These are phyloP conservation scores for Betula pendula DNA, from an alignment of 306 rosid genomes.

Conservation along the genomic window DNA sequence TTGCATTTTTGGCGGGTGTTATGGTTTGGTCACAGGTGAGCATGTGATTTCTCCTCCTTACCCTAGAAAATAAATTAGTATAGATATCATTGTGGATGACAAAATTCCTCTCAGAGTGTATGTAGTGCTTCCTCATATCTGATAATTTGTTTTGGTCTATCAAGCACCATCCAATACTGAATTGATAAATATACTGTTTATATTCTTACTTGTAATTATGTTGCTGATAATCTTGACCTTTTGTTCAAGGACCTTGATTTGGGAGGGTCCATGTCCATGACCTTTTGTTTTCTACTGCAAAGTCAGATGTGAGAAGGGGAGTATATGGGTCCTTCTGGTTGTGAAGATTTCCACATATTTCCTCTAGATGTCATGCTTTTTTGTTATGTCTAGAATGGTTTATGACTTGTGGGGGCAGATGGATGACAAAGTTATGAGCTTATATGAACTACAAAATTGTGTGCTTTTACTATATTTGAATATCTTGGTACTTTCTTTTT, in stretches of 20 bases:
- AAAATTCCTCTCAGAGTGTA: neutral
- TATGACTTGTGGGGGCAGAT: constrained; percentile 9
- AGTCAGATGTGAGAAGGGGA: neutral
- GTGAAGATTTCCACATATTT: neutral
- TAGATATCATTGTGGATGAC: neutral
- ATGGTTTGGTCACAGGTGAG: constrained; percentile 93
- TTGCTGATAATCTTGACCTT: neutral
- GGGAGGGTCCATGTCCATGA: neutral
- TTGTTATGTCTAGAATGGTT: neutral
- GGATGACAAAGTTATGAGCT: neutral
- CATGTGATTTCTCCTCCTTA: constrained; percentile 23
- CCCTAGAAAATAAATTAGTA: constrained; percentile 15
- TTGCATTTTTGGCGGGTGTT: constrained; percentile 77
- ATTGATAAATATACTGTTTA: neutral
- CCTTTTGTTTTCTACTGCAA: neutral
- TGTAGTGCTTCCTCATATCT: neutral
- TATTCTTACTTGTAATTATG: neutral
- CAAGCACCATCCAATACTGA: neutral
- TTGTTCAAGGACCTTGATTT: neutral
- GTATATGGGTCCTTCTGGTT: neutral
- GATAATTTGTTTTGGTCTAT: neutral
- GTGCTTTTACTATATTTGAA: neutral
- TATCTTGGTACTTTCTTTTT: neutral
- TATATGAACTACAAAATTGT: neutral
- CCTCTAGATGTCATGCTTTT: neutral